Conservation (phyloP, 768 basidiomycete genomes). For the Tephrocybe sp. region DNA sequence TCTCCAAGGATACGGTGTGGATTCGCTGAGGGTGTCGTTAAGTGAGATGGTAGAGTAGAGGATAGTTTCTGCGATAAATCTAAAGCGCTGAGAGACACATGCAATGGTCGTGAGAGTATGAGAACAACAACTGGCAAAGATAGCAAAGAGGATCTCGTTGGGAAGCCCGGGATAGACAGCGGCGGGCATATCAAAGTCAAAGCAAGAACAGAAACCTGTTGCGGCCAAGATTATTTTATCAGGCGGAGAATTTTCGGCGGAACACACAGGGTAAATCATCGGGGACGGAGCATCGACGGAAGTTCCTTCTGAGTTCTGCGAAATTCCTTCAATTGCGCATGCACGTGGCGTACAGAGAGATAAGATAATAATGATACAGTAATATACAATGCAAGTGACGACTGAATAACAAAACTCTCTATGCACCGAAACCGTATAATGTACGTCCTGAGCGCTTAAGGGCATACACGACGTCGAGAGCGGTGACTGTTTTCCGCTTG, state of each 20-base stretch:
- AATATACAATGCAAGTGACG: constrained; percentile 16
- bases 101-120: constrained; percentile 37
- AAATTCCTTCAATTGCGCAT: not conserved
- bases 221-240: constrained; percentile 26
- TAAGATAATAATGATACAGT: constrained; percentile 20
- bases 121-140: constrained; percentile 39
- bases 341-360: constrained; percentile 11
- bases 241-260: constrained; percentile 33
- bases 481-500: constrained; percentile 92
- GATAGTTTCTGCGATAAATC: constrained; percentile 54
- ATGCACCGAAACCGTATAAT: constrained; percentile 92
- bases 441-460: constrained; percentile 86
- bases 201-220: constrained; percentile 2
- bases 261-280: constrained; percentile 29
- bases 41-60: constrained; percentile 54
- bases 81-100: constrained; percentile 44
- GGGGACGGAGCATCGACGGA: constrained; percentile 40
- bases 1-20: constrained; percentile 35
- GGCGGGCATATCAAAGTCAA: not conserved
- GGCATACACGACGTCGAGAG: constrained; percentile 89
- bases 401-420: constrained; percentile 25
- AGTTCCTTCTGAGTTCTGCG: constrained; percentile 3
- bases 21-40: constrained; percentile 41
- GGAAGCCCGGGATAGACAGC: constrained; percentile 30
- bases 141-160: constrained; percentile 52